These are phyloP conservation scores for Tricholoma furcatifolium DNA, from an alignment of 768 basidiomycete genomes.

Conservation along the genomic window DNA sequence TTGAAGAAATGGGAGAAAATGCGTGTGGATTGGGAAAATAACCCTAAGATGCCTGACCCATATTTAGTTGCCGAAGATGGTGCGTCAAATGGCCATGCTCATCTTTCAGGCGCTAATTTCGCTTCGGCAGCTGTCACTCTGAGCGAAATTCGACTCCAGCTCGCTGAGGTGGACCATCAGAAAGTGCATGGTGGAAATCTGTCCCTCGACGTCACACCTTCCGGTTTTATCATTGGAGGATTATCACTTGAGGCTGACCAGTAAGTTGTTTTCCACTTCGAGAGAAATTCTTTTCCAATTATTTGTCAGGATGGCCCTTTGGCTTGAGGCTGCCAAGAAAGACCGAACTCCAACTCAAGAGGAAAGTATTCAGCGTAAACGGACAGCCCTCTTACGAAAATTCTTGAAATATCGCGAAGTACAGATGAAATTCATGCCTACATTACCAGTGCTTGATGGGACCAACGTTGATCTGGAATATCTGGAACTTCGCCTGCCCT, in stretches of 20 bases:
- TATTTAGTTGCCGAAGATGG: constrained; percentile 9
- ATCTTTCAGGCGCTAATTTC: neutral
- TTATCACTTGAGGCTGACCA: no score
- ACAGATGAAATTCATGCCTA: no score
- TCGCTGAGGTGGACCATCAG: constrained; percentile 11
- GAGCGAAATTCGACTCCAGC: constrained; percentile 4
- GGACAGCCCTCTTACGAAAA: neutral
- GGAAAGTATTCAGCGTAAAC: neutral
- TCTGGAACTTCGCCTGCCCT: no score
- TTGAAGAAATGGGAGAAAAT: constrained; percentile 1
- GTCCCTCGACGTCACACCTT: constrained; percentile 11
- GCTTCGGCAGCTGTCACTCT: constrained; percentile 5
- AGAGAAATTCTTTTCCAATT: neutral
- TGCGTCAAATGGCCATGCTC: no score
- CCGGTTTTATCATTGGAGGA: no score
- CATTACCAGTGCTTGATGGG: no score
- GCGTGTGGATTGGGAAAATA: constrained; percentile 9
- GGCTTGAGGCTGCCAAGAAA: neutral
- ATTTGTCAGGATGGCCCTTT: neutral
- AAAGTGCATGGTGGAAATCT: neutral
- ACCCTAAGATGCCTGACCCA: constrained; percentile 6
- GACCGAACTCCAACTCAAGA: neutral
- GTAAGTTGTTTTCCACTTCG: neutral
- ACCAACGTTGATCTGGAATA: no score
- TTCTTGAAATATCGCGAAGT: no score